Conservation (phyloP, 352 stramenopile genomes). For the Phytophthora litchii region DNA sequence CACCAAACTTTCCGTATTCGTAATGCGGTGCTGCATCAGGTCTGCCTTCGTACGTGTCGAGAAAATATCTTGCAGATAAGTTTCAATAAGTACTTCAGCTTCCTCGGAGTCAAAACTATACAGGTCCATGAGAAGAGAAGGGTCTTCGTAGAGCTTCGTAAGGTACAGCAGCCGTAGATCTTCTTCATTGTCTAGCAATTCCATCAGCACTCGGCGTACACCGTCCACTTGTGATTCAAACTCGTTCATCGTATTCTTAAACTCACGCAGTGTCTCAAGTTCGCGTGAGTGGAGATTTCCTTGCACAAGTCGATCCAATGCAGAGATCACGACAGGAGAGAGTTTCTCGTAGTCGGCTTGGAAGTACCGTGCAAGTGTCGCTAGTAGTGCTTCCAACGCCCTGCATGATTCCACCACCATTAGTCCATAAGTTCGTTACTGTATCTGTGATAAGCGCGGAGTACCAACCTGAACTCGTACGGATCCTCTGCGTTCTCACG, state of each 20-base stretch:
- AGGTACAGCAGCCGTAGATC: constrained; percentile 67
- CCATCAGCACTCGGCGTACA: constrained; percentile 66
- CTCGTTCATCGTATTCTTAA: constrained; percentile 78
- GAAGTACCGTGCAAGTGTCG: constrained; percentile 63
- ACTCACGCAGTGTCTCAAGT: constrained; percentile 63
- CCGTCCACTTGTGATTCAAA: constrained; percentile 73
- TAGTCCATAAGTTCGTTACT: not conserved
- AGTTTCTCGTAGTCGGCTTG: constrained; percentile 57
- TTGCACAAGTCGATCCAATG: constrained; percentile 57
- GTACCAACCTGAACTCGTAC: constrained; percentile 73
- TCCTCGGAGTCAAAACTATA: constrained; percentile 79
- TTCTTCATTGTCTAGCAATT: constrained; percentile 72
- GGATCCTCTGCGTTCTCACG: constrained; percentile 57
- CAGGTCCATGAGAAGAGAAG: constrained; percentile 52
- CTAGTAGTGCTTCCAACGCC: constrained; percentile 61
- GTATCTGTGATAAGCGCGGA: not conserved
- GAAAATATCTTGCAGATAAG: constrained; percentile 84
- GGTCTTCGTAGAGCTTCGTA: constrained; percentile 68
- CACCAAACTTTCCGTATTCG: constrained; percentile 80
- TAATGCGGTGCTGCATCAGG: constrained; percentile 75
- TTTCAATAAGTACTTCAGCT: constrained; percentile 78
- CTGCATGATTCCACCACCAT: constrained; percentile 17
- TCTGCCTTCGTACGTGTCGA: constrained; percentile 72
- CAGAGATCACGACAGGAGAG: constrained; percentile 45
- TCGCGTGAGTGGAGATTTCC: constrained; percentile 53